Evolutionary conservation across 768 basidiomycete species (phyloP).

Genomic region (Paxillus involutus): DNA sequence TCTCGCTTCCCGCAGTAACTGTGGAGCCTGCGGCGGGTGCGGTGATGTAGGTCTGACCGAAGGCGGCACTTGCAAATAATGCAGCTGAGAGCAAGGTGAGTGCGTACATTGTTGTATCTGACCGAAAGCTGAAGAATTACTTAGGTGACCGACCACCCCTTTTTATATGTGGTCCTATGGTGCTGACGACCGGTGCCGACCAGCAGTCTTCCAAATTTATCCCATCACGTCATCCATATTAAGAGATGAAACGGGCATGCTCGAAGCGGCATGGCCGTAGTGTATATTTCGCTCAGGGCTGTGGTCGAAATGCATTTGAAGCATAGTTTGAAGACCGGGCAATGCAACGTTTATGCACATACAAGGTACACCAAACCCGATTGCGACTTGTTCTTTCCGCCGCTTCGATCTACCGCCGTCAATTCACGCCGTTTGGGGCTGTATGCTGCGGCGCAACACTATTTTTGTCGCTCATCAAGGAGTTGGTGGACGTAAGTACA

Average conservation of each 20-base stretch:
- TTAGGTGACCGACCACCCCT: background rate
- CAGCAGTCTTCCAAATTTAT: too few species aligned
- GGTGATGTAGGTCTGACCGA: background rate
- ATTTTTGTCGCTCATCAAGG: too few species aligned
- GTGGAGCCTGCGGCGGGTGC: conserved; percentile 21
- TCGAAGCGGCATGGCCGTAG: too few species aligned
- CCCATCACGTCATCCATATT: too few species aligned
- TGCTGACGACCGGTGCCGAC: background rate
- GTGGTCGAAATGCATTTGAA: background rate
- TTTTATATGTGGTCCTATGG: background rate
- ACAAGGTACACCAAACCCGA: too few species aligned
- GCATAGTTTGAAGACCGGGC: background rate
- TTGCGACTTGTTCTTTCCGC: too few species aligned
- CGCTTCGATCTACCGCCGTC: too few species aligned
- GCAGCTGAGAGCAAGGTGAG: background rate
- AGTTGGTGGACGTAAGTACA: too few species aligned
- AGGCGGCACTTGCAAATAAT: background rate
- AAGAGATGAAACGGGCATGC: too few species aligned
- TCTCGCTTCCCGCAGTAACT: conserved; percentile 35
- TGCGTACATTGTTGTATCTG: background rate
- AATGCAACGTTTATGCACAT: background rate
- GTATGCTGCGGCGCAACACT: too few species aligned
- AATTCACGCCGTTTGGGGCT: too few species aligned
- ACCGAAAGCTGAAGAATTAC: too few species aligned
- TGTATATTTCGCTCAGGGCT: background rate